These are phyloP conservation scores for Forsythia viridissima DNA, from an alignment of 257 asterid species.

Conservation along the genomic window DNA sequence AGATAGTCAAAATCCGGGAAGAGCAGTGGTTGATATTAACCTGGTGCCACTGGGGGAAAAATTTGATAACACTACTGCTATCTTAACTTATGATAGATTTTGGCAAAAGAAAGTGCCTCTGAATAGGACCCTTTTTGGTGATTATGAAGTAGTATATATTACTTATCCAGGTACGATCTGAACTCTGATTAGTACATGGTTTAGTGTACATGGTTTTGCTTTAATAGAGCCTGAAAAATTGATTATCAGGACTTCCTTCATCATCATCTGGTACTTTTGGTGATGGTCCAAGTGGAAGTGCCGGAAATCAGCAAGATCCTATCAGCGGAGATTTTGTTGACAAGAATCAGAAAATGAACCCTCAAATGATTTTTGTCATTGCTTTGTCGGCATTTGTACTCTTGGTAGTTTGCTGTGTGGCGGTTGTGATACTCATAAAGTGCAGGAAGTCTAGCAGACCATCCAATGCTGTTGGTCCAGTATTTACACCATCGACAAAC, in stretches of 20 bases:
- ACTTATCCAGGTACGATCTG: slow-evolving; percentile 73
- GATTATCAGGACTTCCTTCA: slow-evolving; percentile 74
- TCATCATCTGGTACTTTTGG: slow-evolving; percentile 61
- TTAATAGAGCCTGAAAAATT: neutral
- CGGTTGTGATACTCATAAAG: slow-evolving; percentile 60
- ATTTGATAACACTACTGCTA: slow-evolving; percentile 92
- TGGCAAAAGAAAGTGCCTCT: slow-evolving; percentile 81
- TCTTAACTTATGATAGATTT: slow-evolving; percentile 78
- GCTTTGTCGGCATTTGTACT: slow-evolving; percentile 77
- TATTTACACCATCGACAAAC: slow-evolving; percentile 54
- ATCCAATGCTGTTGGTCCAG: slow-evolving; percentile 84
- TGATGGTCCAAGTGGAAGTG: slow-evolving; percentile 75
- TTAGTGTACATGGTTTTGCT: neutral
- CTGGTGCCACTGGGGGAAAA: slow-evolving; percentile 92
- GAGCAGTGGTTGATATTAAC: slow-evolving; percentile 75
- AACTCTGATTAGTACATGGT: neutral
- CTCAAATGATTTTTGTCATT: slow-evolving; percentile 67
- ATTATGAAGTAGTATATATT: slow-evolving; percentile 63
- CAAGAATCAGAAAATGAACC: slow-evolving; percentile 68
- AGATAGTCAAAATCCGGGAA: slow-evolving; percentile 74
- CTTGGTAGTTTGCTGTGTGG: slow-evolving; percentile 74
- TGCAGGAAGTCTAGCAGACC: slow-evolving; percentile 70
- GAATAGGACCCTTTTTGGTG: slow-evolving; percentile 87
- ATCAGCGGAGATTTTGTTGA: slow-evolving; percentile 61
- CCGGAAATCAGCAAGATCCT: slow-evolving; percentile 73